Percentiles rank a stretch among this genome's conserved stretches.
Conservation (phyloP, 2,329 filamentous ascomycete species). For the Xylaria multiplex region DNA sequence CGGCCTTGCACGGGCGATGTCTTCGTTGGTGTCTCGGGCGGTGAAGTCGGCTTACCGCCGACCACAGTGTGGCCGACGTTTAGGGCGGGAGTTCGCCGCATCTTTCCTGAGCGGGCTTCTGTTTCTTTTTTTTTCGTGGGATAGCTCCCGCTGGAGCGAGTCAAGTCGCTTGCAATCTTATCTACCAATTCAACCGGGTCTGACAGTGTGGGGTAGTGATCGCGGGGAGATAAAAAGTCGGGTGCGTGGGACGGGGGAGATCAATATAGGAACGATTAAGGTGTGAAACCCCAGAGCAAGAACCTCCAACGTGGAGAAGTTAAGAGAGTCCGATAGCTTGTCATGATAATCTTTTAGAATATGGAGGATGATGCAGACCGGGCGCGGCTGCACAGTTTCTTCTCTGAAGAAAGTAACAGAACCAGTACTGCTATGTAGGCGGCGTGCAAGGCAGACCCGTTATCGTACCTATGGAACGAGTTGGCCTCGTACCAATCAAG, state of each 20-base stretch:
- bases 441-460: conserved; percentile 30
- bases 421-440: conserved; percentile 24
- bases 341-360: conserved; percentile 57
- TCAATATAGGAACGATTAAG: conserved; percentile 48
- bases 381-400: conserved; percentile 47
- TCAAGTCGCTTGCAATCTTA: conserved; percentile 45
- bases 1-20: conserved; percentile 47
- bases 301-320: conserved; percentile 59
- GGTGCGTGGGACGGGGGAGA: conserved; percentile 38
- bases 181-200: conserved; percentile 43
- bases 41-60: conserved; percentile 52
- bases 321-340: conserved; percentile 54
- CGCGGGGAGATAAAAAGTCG: conserved; percentile 45
- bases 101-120: conserved; percentile 36
- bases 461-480: conserved; percentile 18
- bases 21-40: conserved; percentile 55
- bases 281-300: conserved; percentile 56
- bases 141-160: conserved; percentile 44
- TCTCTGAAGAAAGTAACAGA: conserved; percentile 38
- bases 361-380: conserved; percentile 43
- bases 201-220: conserved; percentile 48
- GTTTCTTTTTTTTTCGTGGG: conserved; percentile 41
- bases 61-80: conserved; percentile 41
- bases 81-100: conserved; percentile 48
- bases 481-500: conserved; percentile 29